Evolutionary conservation across 1,139 yeast genomes (phyloP), one percentile per base, ranked within the genome.

Genomic region (Protomyces inouyei): DNA sequence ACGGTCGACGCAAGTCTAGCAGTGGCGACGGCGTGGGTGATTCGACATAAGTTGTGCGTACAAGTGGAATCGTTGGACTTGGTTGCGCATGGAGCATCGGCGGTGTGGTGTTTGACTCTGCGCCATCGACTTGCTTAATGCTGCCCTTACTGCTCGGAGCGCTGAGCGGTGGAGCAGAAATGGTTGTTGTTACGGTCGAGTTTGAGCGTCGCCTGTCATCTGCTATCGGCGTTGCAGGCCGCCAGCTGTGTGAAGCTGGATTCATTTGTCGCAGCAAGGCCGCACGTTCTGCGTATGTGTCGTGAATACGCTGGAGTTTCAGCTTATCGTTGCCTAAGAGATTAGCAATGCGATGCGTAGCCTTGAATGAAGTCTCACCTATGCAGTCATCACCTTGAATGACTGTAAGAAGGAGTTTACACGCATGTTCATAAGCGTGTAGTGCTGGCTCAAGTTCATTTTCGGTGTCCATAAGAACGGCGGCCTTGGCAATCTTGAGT

Each of bases 211-310:
- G 32, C 32, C 2, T 28, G 32, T 28, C 32, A 28, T 28, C 8
- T 28, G 32, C 32, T 28, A 28, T 6, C 5, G 32, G 32, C 32
- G 32, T 28, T 28, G 5, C 8, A 28, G 8, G 32, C 32, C 32
- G 32, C 32, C 32, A 28, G 32, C 8, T 28, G 32, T 28, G 32
- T 28, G 32, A 28, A 28, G 14, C 43, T 1, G 55, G 37, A 23
- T 48, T 46, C 6, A 57, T 46, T 14, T 54, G 55, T 25, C 43
- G 25, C 12, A 59, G 53, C 43, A 59, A 43, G 1, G 35, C 38
- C 12, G 52, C 45, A 10, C 63, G 63, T 9, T 52, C 63, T n/a
- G 63, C 37, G 21, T 59, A 59, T 8, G 63, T 59, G 12, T 59
- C 63, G 53, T 59, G 52, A 14, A 59, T 59, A 10, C 43, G 56